A percentile compares a stretch with the other conserved stretches of the same genome.
Conservation (phyloP, 495 filamentous ascomycete genomes). For the Symbiotaphrina buchneri region DNA sequence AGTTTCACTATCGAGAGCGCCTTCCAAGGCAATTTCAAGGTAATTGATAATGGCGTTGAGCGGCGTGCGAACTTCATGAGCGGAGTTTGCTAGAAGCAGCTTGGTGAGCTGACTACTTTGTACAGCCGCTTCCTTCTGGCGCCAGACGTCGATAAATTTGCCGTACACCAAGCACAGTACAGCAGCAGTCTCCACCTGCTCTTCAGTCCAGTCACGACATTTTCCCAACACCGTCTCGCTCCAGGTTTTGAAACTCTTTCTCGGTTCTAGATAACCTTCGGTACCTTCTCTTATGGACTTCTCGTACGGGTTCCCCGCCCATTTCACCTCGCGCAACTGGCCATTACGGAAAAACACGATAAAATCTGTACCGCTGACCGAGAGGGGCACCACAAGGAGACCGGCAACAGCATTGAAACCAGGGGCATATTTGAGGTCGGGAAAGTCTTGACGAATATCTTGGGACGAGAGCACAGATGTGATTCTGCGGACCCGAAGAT, state of each 20-base stretch:
- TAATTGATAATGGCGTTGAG: slow-evolving; percentile 95
- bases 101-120: slow-evolving; percentile 64
- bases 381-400: slow-evolving; percentile 64
- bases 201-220: slow-evolving; percentile 53
- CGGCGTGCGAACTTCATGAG: slow-evolving; percentile 86
- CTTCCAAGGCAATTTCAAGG: slow-evolving; percentile 81
- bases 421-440: slow-evolving; percentile 57
- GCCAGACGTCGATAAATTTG: slow-evolving; percentile 82
- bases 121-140: slow-evolving; percentile 70
- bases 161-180: slow-evolving; percentile 82
- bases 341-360: slow-evolving; percentile 81
- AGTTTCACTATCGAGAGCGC: slow-evolving; percentile 58
- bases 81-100: slow-evolving; percentile 72
- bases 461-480: slow-evolving; percentile 62
- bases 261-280: slow-evolving; percentile 45
- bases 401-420: slow-evolving; percentile 67
- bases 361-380: slow-evolving; percentile 56
- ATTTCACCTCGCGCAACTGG: slow-evolving; percentile 59
- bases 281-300: slow-evolving; percentile 48
- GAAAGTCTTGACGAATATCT: slow-evolving; percentile 59
- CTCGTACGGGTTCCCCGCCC: slow-evolving; percentile 89
- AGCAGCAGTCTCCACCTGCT: slow-evolving; percentile 67
- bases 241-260: slow-evolving; percentile 60
- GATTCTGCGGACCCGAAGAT: slow-evolving; percentile 52
- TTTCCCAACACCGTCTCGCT: slow-evolving; percentile 53